Evolutionary conservation across 148 eudicot species (phyloP), one percentile per base, ranked within the genome.

Genomic region (Cornus kousa): DNA sequence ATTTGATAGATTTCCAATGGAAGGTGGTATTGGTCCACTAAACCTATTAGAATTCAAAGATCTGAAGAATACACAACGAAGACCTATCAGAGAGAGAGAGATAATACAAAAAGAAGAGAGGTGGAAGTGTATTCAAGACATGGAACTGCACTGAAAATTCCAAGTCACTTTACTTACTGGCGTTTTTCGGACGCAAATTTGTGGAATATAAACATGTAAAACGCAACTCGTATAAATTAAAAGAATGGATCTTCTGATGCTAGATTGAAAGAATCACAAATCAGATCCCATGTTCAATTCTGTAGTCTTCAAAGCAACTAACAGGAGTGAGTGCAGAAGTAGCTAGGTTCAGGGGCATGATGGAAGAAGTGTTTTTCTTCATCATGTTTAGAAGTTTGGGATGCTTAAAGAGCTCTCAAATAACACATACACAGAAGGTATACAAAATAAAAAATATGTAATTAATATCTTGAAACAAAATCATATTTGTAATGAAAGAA

Each of bases 31-130:
- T 33, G 53, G 43, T 62, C 94, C 94, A 66, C 81, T 84, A 78
- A 92, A 90, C 73, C 84, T 79, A 83, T 90, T 92, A 65, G 89
- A 85, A 80, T 89, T 90, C 59, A 92, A 81, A 13, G 92, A 89
- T 81, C 97, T 90, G 87, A 74, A 85, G 32, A 46, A 35, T 35
- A 35, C 37, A 35, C 3, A 35, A 35, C 5, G 37, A 35, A 35
- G 37, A 35, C 5, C 5, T 35, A 35, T 35, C 37, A 35, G 37
- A 35, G 5, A 35, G 5, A 35, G 37, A 43, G 8, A 43, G 8
- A 43, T 5, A 6, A 68, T 68, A 60, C 16, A 28, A 64, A 46
- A 3, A 11, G 17, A 53, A 16, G 19, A 53, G 59, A 11, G 19
- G 19, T 53, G 59, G 59, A 0, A 53, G 19, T 53, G 59, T 53